Evolutionary conservation across 495 filamentous ascomycete genomes (phyloP), one percentile per base, ranked within the genome.

Genomic region (Daldinia caldariorum): DNA sequence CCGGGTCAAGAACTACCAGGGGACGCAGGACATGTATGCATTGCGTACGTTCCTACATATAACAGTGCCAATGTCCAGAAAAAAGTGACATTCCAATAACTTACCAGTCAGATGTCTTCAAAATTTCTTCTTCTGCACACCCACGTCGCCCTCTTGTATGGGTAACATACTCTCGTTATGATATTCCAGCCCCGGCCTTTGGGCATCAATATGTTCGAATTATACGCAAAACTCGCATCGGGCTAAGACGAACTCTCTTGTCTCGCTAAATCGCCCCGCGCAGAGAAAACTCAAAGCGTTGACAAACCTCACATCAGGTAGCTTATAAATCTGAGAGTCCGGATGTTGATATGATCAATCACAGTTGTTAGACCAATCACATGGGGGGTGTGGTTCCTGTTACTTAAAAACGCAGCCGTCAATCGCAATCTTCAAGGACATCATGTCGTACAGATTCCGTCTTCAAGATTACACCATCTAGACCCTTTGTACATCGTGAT

Each of bases 381-480:
- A 45, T 37, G 9, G 55, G 9, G 5, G 34, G 58, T 61, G 70
- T 68, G 65, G 70, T 68, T 72, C 65, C 31, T 38, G 67, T 72
- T 67, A 72, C 65, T 65, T 65, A 64, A 67, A 59, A 59, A 18
- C 38, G 22, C 31, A 18, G 38, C 69, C 53, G 63, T 66, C 51
- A 41, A 57, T 49, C 32, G 49, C 56, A 35, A 54, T 49, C 61
- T 57, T 38, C 54, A 60, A 37, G 38, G 35, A 60, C 35, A 49
- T 54, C 45, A 50, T 54, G 56, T 72, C 50, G 54, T 38, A 58
- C 62, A 55, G 58, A 57, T 70, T 8, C 35, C 41, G 41, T 38
- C 51, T 26, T 43, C 34, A 39, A 58, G 56, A 35, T 37, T 41
- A 31, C 54, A 50, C 34, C 4, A 56, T 31, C 53, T 56, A 37